phyloP scores from a whole-genome alignment of 2,329 filamentous ascomycete species.

The Exophiala alcalophila region DNA sequence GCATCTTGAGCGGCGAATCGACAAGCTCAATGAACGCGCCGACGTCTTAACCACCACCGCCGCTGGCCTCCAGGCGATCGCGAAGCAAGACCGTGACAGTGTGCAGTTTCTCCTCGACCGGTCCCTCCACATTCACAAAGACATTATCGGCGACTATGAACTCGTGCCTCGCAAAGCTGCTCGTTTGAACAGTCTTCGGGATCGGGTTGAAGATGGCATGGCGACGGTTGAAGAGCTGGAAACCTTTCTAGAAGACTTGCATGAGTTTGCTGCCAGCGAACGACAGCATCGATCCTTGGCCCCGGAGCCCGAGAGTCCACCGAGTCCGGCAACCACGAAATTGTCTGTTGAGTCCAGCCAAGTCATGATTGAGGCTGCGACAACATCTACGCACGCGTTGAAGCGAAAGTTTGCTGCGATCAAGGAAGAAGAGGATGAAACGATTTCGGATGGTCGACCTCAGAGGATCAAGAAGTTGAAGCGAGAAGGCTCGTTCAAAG shows the following conservation, averaged over 20 bases:
- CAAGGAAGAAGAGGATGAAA: not conserved
- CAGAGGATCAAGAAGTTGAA: not conserved
- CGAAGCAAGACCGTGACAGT: conserved; percentile 9
- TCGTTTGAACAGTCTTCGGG: conserved; percentile 6
- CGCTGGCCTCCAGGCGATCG: conserved; percentile 13
- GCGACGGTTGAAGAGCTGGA: conserved; percentile 15
- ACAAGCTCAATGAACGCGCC: conserved; percentile 10
- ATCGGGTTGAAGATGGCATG: conserved; percentile 17
- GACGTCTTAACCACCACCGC: conserved; percentile 15
- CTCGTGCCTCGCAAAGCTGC: conserved; percentile 1
- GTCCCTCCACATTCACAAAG: conserved; percentile 2
- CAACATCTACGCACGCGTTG: not conserved
- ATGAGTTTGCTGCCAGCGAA: not conserved
- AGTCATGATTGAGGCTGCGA: not conserved
- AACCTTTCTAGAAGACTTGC: conserved; percentile 1
- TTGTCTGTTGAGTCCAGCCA: not conserved
- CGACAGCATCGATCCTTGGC: conserved; percentile 5
- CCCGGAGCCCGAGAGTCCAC: conserved; percentile 15
- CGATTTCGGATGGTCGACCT: not conserved
- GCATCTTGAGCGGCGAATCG: conserved; percentile 7
- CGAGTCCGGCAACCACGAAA: not conserved
- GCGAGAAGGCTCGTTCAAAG: not conserved
- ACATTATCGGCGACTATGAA: conserved; percentile 4
- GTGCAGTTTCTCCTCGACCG: conserved; percentile 13
- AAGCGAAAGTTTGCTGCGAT: conserved; percentile 4